Evolutionary conservation across 352 stramenopile species (phyloP), one percentile per base, ranked within the genome.

Genomic region (Phytophthora ohioensis): DNA sequence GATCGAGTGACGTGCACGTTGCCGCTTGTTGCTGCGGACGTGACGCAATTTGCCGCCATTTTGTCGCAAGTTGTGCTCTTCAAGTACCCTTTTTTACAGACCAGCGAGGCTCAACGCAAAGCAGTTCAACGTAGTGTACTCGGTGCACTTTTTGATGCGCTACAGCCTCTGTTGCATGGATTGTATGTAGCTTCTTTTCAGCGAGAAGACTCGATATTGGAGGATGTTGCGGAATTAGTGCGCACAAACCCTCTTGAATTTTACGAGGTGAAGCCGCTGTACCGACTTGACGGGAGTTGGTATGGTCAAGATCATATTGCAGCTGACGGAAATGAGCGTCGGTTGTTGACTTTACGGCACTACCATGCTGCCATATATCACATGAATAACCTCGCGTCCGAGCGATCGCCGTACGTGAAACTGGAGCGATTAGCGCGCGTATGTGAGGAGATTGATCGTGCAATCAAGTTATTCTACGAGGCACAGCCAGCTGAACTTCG

Each of bases 381-480:
- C 12, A 78, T 91, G 68, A 81, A 88, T 48, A 75, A 71, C 11
- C 49, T 90, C 41, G 63, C 79, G 8, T 77, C 57, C 13, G 69
- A 88, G 13, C 81, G 85, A 39, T 91, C 85, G 11, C 85, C 85
- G 21, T 90, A 73, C 60, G 69, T 69, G 10, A 92, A 91, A 43
- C 71, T 85, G 15, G 66, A 79, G 38, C 61, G 81, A n/a, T 49
- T 93, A n/a, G 67, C 73, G 9, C 56, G 27, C 11, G 61, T 89
- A 2, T 91, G 83, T 59, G 56, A 57, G n/a, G 74, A 84, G 17
- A 67, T 90, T 11, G 80, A 90, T 53, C 54, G 47, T 3, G 73
- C 69, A 7, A 70, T 90, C 48, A 88, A 88, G 39, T 45, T 34
- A 1, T 87, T 72, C 47, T 91, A 88, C 64, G 66, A 74, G 0